Evolutionary conservation across 2,329 filamentous ascomycete species (phyloP).

Genomic region (Ophioceras dolichostomum): DNA sequence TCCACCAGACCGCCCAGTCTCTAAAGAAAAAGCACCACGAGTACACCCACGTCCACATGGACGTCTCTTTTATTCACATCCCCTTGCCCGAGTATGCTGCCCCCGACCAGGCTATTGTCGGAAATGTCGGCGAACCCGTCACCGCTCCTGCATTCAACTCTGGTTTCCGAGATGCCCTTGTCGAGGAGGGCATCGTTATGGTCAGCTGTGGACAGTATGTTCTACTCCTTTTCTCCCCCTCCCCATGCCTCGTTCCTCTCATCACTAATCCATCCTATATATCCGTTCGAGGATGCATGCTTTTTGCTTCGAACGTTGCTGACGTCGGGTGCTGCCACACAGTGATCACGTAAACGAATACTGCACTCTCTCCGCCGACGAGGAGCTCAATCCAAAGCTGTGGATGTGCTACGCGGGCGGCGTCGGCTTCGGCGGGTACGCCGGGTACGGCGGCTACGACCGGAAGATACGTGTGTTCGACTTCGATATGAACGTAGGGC

Average conservation of each 20-base stretch:
- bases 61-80: slow-evolving; percentile 96
- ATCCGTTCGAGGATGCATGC: too few species aligned
- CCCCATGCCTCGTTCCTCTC: background rate
- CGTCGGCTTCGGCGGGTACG: slow-evolving; percentile 88
- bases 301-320: too few species aligned
- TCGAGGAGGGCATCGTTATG: slow-evolving; percentile 74
- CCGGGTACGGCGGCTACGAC: slow-evolving; percentile 75
- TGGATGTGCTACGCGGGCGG: slow-evolving; percentile 99
- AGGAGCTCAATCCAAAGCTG: slow-evolving; percentile 48
- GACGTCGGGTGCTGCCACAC: too few species aligned
- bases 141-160: slow-evolving; percentile 86
- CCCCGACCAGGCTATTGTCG: slow-evolving; percentile 45
- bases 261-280: too few species aligned
- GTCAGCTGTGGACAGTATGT: slow-evolving; percentile 85
- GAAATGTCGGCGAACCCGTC: slow-evolving; percentile 68
- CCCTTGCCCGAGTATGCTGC: slow-evolving; percentile 80
- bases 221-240: background rate
- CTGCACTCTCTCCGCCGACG: slow-evolving; percentile 57
- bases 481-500: slow-evolving; percentile 80
- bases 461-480: slow-evolving; percentile 83
- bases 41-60: slow-evolving; percentile 87
- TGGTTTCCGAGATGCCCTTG: slow-evolving; percentile 81
- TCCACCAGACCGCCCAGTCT: slow-evolving; percentile 61
- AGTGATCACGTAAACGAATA: slow-evolving; percentile 96
- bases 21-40: slow-evolving; percentile 68